Percentiles rank a stretch among this genome's conserved stretches.
Conservation (phyloP, 768 basidiomycete species). For the Floccularia luteovirens region DNA sequence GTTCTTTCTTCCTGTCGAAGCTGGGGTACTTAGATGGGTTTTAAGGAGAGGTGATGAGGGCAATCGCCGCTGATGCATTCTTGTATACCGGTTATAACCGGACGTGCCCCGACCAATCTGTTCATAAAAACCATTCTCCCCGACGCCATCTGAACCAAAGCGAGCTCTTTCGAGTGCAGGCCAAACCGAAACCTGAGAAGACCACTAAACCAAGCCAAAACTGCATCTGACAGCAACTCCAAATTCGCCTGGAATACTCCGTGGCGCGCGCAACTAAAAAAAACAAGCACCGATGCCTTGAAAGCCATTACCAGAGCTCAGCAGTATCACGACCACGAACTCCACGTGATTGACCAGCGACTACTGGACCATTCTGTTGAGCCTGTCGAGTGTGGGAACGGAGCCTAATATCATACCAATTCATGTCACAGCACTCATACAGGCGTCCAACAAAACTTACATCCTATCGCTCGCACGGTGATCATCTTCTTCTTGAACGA, state of each 20-base stretch:
- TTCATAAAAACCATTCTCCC: slow-evolving; percentile 20
- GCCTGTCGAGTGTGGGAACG: slow-evolving; percentile 84
- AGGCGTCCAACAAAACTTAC: slow-evolving; percentile 37
- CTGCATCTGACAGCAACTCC: slow-evolving; percentile 39
- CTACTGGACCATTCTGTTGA: slow-evolving; percentile 51
- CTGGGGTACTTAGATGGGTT: slow-evolving; percentile 3
- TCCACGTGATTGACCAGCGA: slow-evolving; percentile 37
- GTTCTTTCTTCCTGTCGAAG: slow-evolving; percentile 7
- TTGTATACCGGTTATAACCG: slow-evolving; percentile 23
- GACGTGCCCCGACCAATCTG: slow-evolving; percentile 31
- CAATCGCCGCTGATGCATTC: slow-evolving; percentile 19
- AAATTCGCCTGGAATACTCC: slow-evolving; percentile 38
- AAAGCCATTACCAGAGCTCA: slow-evolving; percentile 45
- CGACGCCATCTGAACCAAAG: slow-evolving; percentile 8
- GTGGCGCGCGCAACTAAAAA: slow-evolving; percentile 32
- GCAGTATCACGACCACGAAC: slow-evolving; percentile 39
- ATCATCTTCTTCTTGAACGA: slow-evolving; percentile 81
- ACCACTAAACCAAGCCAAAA: slow-evolving; percentile 27
- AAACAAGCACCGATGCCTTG: slow-evolving; percentile 15
- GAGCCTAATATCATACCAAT: slow-evolving; percentile 40
- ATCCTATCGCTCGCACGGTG: slow-evolving; percentile 77
- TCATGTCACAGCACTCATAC: slow-evolving; percentile 8
- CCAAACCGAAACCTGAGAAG: slow-evolving; percentile 6
- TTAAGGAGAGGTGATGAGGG: slow-evolving; percentile 14
- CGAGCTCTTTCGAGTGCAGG: slow-evolving; percentile 11